A percentile compares a stretch with the other conserved stretches of the same genome.
Evolutionary conservation across 805 yeast species (phyloP).

Genomic region (Scheffersomyces spartinae): DNA sequence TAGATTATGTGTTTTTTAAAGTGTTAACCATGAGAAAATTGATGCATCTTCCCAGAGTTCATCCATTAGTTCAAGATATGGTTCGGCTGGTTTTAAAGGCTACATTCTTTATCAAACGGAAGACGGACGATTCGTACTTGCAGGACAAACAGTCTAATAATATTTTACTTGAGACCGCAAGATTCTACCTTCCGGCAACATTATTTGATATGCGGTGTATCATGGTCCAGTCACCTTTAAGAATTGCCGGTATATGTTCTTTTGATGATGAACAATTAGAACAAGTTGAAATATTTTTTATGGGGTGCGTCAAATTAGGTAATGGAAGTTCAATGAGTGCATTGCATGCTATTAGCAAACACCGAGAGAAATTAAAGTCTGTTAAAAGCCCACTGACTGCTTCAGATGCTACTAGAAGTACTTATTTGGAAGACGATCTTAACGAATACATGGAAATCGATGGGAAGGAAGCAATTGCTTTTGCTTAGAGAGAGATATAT

Average conservation of each 20-base stretch:
- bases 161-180: conserved; percentile 14
- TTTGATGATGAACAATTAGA: conserved; percentile 16
- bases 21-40: too few species aligned
- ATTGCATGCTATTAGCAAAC: too few species aligned
- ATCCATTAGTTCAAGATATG: conserved; percentile 15
- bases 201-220: conserved; percentile 19
- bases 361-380: too few species aligned
- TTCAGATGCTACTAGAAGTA: too few species aligned
- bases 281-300: conserved; percentile 17
- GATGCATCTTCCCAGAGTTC: too few species aligned
- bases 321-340: conserved; percentile 21
- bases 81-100: conserved; percentile 10
- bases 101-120: conserved; percentile 13
- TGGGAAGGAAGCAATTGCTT: too few species aligned
- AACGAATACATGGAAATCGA: too few species aligned
- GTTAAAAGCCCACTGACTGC: too few species aligned
- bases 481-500: too few species aligned
- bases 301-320: conserved; percentile 19
- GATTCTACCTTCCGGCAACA: conserved; percentile 13
- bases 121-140: conserved; percentile 5
- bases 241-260: conserved; percentile 11
- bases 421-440: too few species aligned
- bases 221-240: conserved; percentile 20
- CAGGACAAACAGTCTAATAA: conserved; percentile 3
- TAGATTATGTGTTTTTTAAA: too few species aligned